Conservation (phyloP, 139 green algal genomes). For the Coccomyxa sp. region DNA sequence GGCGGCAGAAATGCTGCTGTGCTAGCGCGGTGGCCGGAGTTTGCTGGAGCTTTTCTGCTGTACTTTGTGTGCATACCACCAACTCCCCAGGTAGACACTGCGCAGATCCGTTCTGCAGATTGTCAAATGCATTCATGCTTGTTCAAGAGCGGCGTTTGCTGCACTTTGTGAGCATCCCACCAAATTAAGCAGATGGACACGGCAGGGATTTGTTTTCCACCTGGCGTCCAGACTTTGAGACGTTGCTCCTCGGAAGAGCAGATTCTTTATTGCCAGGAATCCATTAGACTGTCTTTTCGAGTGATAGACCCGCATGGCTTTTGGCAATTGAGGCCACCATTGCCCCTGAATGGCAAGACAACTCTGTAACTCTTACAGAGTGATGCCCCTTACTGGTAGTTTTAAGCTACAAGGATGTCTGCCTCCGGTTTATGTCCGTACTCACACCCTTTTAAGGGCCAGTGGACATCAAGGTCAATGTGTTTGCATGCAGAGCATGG, state of each 20-base stretch:
- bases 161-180: neutral
- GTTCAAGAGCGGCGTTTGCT: neutral
- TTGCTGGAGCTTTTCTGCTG: neutral
- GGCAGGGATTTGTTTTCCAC: neutral
- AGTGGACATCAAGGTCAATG: neutral
- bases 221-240: too few relatives aligned
- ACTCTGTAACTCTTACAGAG: too few relatives aligned
- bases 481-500: neutral
- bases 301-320: too few relatives aligned
- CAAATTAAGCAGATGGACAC: neutral
- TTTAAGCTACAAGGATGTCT: too few relatives aligned
- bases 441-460: neutral
- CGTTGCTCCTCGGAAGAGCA: too few relatives aligned
- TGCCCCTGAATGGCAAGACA: too few relatives aligned
- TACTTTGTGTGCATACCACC: neutral
- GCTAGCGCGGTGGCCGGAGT: neutral
- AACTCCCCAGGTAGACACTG: neutral
- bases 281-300: too few relatives aligned
- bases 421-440: too few relatives aligned
- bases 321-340: too few relatives aligned
- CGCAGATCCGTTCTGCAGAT: neutral
- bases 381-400: too few relatives aligned
- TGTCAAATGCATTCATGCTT: neutral
- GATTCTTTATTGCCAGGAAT: too few relatives aligned
- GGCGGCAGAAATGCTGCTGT: too few relatives aligned